A percentile compares a stretch with the other conserved stretches of the same genome.
Conservation (phyloP, 2,329 filamentous ascomycete genomes). For the Pestalotiopsis sp. region DNA sequence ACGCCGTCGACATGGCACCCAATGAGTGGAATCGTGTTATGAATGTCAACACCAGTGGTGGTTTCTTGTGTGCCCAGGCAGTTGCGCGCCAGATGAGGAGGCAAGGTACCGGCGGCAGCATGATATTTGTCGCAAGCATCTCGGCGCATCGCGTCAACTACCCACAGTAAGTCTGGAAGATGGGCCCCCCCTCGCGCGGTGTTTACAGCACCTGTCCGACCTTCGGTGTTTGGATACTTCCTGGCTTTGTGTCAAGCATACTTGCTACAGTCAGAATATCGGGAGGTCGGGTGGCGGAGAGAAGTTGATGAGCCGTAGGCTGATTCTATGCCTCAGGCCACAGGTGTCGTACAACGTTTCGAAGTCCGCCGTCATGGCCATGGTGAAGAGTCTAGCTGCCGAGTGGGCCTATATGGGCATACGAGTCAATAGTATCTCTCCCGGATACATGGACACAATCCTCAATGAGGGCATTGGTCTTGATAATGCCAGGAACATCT, state of each 20-base stretch:
- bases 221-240: neutral
- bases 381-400: slow-evolving; percentile 66
- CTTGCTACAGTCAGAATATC: neutral
- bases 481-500: slow-evolving; percentile 50
- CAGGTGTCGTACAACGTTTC: slow-evolving; percentile 72
- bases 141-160: slow-evolving; percentile 70
- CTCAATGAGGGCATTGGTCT: slow-evolving; percentile 67
- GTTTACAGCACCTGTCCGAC: neutral
- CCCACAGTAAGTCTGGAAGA: slow-evolving; percentile 47
- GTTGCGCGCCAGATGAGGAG: slow-evolving; percentile 53
- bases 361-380: slow-evolving; percentile 65
- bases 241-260: neutral
- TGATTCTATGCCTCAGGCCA: slow-evolving; percentile 34
- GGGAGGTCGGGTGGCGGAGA: neutral
- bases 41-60: slow-evolving; percentile 72
- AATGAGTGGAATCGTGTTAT: slow-evolving; percentile 63
- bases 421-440: slow-evolving; percentile 67
- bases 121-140: slow-evolving; percentile 68
- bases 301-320: neutral
- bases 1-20: slow-evolving; percentile 59
- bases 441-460: slow-evolving; percentile 78
- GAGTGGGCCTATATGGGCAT: slow-evolving; percentile 75
- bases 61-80: slow-evolving; percentile 70
- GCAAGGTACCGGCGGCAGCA: slow-evolving; percentile 53
- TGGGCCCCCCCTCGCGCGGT: neutral